Evolutionary conservation across 2,329 filamentous ascomycete species (phyloP).

Genomic region (Rutstroemia sp.): DNA sequence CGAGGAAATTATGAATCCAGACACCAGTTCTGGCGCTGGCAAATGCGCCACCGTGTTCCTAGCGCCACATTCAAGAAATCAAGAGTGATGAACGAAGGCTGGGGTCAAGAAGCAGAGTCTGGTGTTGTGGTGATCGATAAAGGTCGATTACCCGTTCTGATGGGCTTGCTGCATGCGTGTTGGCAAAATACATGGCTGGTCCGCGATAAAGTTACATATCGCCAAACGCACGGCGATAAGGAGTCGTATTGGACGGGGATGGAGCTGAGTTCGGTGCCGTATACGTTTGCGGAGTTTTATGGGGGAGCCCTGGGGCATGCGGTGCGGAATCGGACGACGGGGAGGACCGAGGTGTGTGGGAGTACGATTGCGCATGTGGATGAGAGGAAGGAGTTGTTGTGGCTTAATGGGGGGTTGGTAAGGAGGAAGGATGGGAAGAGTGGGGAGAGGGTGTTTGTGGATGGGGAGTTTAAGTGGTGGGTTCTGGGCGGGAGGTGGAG

Average conservation of each 20-base stretch:
- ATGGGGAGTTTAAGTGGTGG: conserved; percentile 19
- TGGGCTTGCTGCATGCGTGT: conserved; percentile 35
- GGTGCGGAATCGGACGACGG: neutral
- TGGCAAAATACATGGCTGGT: conserved; percentile 39
- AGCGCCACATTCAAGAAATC: conserved; percentile 3
- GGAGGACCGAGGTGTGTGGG: conserved; percentile 3
- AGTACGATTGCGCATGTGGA: conserved; percentile 36
- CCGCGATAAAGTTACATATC: conserved; percentile 35
- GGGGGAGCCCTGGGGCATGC: conserved; percentile 35
- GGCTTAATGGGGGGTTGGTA: conserved; percentile 38
- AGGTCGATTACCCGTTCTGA: conserved; percentile 30
- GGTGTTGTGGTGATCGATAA: conserved; percentile 33
- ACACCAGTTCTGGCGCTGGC: conserved; percentile 33
- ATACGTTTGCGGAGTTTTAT: conserved; percentile 36
- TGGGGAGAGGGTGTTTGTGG: conserved; percentile 32
- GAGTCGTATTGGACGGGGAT: conserved; percentile 41
- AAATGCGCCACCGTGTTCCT: conserved; percentile 31
- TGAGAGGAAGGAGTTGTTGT: conserved; percentile 31
- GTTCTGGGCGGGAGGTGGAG: neutral
- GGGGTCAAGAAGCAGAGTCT: conserved; percentile 6
- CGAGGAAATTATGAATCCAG: conserved; percentile 27
- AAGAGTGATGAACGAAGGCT: neutral
- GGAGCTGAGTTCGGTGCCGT: conserved; percentile 33
- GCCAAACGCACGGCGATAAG: conserved; percentile 38
- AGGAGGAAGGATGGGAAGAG: conserved; percentile 32